Evolutionary conservation across 495 filamentous ascomycete genomes (phyloP).

Genomic region (Parachaetomium inaequale): DNA sequence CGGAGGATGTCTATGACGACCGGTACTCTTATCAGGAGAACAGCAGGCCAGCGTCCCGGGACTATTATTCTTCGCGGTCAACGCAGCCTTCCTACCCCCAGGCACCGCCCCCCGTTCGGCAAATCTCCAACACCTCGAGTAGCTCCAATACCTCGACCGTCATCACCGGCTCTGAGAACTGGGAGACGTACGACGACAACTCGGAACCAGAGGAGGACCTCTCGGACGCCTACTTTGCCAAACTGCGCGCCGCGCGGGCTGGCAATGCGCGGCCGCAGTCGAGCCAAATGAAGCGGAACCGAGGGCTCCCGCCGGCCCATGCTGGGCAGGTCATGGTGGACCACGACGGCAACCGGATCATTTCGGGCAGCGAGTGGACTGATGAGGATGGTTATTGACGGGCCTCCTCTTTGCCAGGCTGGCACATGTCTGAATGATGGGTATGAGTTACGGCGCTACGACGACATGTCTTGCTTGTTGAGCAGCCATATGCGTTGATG

Average conservation of each 20-base stretch:
- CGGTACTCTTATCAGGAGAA: slow-evolving; percentile 31
- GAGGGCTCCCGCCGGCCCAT: slow-evolving; percentile 40
- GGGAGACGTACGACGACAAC: slow-evolving; percentile 86
- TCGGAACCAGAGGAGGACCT: slow-evolving; percentile 71
- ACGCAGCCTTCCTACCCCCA: slow-evolving; percentile 34
- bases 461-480: slow-evolving; percentile 16
- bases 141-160: slow-evolving; percentile 58
- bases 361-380: slow-evolving; percentile 55
- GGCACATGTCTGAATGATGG: slow-evolving; percentile 14
- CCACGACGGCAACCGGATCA: slow-evolving; percentile 47
- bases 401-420: not conserved
- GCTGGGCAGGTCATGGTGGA: slow-evolving; percentile 39
- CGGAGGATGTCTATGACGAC: slow-evolving; percentile 86
- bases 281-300: slow-evolving; percentile 35
- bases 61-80: slow-evolving; percentile 29
- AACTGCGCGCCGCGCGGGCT: slow-evolving; percentile 57
- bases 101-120: slow-evolving; percentile 43
- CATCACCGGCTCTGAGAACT: slow-evolving; percentile 83
- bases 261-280: slow-evolving; percentile 35
- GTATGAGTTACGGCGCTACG: slow-evolving; percentile 18
- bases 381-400: slow-evolving; percentile 51
- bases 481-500: slow-evolving; percentile 14
- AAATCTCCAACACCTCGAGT: slow-evolving; percentile 66
- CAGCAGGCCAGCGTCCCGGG: slow-evolving; percentile 28
- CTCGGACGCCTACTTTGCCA: slow-evolving; percentile 73